phyloP scores from a whole-genome alignment of 495 filamentous ascomycete genomes.

The Saxispiralis lemnorum region DNA sequence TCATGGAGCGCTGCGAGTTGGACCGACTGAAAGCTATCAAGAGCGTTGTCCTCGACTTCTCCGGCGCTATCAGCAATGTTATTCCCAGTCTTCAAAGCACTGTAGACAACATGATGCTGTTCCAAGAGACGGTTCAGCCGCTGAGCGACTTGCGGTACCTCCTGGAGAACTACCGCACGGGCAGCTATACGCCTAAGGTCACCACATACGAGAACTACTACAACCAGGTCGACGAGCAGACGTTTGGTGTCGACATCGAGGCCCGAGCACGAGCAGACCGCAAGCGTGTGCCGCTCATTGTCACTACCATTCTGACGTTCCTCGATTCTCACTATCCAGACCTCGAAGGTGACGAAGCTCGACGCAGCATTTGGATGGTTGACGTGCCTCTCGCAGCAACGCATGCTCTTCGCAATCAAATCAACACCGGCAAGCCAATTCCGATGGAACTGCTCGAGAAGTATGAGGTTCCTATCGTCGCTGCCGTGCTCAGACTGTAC shows the following conservation, averaged over 20 bases:
- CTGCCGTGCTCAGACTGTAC: constrained; percentile 86
- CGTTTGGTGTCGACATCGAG: constrained; percentile 92
- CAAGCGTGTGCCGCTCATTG: constrained; percentile 83
- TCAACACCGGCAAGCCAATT: constrained; percentile 81
- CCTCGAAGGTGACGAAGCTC: constrained; percentile 87
- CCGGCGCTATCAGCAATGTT: constrained; percentile 92
- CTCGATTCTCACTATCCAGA: constrained; percentile 94
- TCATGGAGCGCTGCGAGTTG: constrained; percentile 94
- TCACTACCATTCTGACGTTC: constrained; percentile 84
- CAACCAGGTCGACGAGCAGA: constrained; percentile 92
- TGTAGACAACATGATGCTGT: constrained; percentile 95
- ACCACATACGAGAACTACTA: constrained; percentile 97
- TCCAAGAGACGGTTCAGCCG: constrained; percentile 94
- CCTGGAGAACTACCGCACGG: constrained; percentile 94
- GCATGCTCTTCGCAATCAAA: constrained; percentile 58
- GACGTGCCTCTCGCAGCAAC: constrained; percentile 76
- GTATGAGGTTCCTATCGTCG: constrained; percentile 85
- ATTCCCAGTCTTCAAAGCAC: constrained; percentile 89
- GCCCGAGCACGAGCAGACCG: constrained; percentile 79
- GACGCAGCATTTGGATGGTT: constrained; percentile 81
- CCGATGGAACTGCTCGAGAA: constrained; percentile 57
- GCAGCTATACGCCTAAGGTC: constrained; percentile 79
- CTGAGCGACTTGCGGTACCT: constrained; percentile 81
- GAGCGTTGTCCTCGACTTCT: constrained; percentile 92
- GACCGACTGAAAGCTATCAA: constrained; percentile 96